Evolutionary conservation across 1,284 basidiomycete genomes (phyloP).

Genomic region (Pseudozyma sp.): DNA sequence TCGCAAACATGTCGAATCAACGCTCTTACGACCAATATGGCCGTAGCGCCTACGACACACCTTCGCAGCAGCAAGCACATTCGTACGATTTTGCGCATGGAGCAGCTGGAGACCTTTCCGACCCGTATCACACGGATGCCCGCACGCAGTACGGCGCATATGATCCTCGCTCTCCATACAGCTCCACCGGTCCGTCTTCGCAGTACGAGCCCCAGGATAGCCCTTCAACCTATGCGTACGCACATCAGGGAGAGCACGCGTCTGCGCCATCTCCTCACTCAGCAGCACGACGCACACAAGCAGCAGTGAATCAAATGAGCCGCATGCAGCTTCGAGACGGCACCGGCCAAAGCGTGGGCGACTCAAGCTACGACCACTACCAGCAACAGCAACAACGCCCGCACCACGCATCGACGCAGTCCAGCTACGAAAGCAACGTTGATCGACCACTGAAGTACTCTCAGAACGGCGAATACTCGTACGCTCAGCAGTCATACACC

Average conservation of each 20-base stretch:
- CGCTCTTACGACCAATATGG: constrained; percentile 29
- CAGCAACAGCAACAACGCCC: constrained; percentile 8
- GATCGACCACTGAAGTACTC: constrained; percentile 9
- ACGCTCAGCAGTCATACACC: neutral
- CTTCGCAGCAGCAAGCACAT: constrained; percentile 20
- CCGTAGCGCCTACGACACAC: constrained; percentile 3
- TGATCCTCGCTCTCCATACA: constrained; percentile 37
- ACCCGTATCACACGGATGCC: constrained; percentile 17
- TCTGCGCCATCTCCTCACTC: constrained; percentile 15
- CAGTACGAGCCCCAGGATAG: neutral
- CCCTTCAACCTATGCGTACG: neutral
- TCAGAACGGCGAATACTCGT: constrained; percentile 9
- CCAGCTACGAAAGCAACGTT: neutral
- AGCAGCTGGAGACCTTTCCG: constrained; percentile 4
- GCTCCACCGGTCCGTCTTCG: constrained; percentile 3
- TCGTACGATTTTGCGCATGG: constrained; percentile 2
- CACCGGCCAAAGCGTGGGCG: neutral
- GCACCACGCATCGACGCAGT: constrained; percentile 4
- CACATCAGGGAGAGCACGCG: constrained; percentile 12
- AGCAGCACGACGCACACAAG: constrained; percentile 6
- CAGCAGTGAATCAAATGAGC: constrained; percentile 15
- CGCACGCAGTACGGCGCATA: constrained; percentile 32
- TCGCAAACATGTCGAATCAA: constrained; percentile 24
- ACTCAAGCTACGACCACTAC: constrained; percentile 1
- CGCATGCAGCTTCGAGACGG: constrained; percentile 22